Evolutionary conservation across 768 basidiomycete species (phyloP).

Genomic region (Gymnopilus junonius): DNA sequence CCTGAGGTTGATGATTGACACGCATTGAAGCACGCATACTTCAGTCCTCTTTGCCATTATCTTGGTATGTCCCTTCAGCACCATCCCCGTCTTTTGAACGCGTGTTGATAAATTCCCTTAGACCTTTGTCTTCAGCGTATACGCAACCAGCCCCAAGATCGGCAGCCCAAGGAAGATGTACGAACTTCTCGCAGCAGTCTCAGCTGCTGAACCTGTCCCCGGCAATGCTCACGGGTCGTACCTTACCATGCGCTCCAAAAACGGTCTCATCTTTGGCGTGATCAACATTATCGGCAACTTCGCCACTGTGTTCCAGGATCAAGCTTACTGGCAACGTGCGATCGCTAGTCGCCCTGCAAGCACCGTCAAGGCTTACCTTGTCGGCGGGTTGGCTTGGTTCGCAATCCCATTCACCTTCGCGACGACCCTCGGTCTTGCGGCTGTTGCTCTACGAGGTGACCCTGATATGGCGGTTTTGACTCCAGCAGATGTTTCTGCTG

Average conservation of each 20-base stretch:
- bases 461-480: slow-evolving; percentile 54
- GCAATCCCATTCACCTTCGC: slow-evolving; percentile 88
- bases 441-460: slow-evolving; percentile 75
- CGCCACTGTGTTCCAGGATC: slow-evolving; percentile 57
- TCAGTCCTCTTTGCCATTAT: slow-evolving; percentile 87
- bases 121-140: slow-evolving; percentile 75
- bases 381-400: slow-evolving; percentile 93
- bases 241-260: slow-evolving; percentile 77
- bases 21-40: slow-evolving; percentile 72
- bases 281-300: slow-evolving; percentile 92
- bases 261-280: slow-evolving; percentile 82
- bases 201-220: slow-evolving; percentile 58
- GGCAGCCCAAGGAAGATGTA: slow-evolving; percentile 83
- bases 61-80: slow-evolving; percentile 39
- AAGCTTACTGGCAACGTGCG: slow-evolving; percentile 92
- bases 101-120: slow-evolving; percentile 12
- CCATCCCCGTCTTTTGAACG: slow-evolving; percentile 6
- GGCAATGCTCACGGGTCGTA: slow-evolving; percentile 91
- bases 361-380: slow-evolving; percentile 90
- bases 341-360: slow-evolving; percentile 84
- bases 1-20: neutral
- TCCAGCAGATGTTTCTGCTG: slow-evolving; percentile 79
- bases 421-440: slow-evolving; percentile 86
- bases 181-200: slow-evolving; percentile 67
- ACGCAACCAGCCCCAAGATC: slow-evolving; percentile 78